Evolutionary conservation across 331 rosid genomes (phyloP).

Genomic region (Phaseolus coccineus): DNA sequence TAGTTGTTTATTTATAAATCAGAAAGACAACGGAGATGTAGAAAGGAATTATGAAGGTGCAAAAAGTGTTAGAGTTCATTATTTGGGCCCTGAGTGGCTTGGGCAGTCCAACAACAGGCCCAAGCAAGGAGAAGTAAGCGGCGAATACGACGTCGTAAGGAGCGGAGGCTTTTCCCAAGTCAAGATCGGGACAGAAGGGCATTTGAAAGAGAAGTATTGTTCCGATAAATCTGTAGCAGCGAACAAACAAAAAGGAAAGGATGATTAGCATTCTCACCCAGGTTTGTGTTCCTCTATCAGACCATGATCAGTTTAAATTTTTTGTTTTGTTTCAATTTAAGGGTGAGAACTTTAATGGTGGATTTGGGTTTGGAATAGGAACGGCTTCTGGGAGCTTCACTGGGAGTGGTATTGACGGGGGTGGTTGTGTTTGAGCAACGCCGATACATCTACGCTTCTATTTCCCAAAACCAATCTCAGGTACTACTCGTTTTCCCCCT

Average conservation of each 20-base stretch:
- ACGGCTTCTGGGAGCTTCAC: constrained; percentile 78
- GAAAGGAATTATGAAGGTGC: no score
- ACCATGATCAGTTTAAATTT: not conserved
- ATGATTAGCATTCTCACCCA: constrained; percentile 90
- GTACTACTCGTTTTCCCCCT: constrained; percentile 40
- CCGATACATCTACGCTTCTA: constrained; percentile 63
- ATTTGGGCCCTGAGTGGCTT: not conserved
- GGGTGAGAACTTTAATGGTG: not conserved
- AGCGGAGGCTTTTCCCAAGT: not conserved
- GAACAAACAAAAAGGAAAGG: constrained; percentile 30
- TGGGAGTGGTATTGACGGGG: constrained; percentile 74
- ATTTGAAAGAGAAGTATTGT: constrained; percentile 30
- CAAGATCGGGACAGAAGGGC: not conserved
- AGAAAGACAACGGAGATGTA: no score
- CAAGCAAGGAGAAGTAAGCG: not conserved
- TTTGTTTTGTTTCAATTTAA: not conserved
- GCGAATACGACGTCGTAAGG: constrained; percentile 39
- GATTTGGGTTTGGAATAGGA: constrained; percentile 53
- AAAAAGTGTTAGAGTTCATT: not conserved
- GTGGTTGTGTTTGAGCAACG: constrained; percentile 73
- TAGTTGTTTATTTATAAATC: no score
- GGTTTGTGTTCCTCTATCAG: constrained; percentile 49
- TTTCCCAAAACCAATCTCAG: constrained; percentile 58
- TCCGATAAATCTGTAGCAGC: constrained; percentile 27
- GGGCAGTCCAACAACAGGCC: constrained; percentile 24